A percentile compares a stretch with the other conserved stretches of the same genome.
Conservation (phyloP, 345 rosid genomes). For the Chamaenerion angustifolium region DNA sequence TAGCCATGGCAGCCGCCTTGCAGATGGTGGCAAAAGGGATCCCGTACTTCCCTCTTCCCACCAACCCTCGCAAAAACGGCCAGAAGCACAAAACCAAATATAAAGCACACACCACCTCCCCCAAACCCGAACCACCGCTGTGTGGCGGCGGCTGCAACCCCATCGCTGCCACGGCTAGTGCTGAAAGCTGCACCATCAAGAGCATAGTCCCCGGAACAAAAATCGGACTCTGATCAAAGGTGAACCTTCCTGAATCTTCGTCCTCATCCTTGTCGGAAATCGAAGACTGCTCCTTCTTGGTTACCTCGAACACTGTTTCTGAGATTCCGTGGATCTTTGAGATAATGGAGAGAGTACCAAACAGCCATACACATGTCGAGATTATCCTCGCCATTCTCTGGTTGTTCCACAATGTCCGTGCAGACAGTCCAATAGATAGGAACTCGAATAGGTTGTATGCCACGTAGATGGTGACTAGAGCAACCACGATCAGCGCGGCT, state of each 20-base stretch:
- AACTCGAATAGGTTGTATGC: conserved; percentile 18
- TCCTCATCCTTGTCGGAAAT: conserved; percentile 4
- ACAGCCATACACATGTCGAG: conserved; percentile 25
- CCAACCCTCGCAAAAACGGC: conserved; percentile 40
- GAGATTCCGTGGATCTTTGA: conserved; percentile 36
- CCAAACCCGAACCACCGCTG: conserved; percentile 14
- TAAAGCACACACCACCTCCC: conserved; percentile 24
- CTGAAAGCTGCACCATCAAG: conserved; percentile 27
- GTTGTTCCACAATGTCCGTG: conserved; percentile 34
- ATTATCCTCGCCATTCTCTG: conserved; percentile 19
- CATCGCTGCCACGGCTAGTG: conserved; percentile 9
- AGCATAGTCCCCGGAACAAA: conserved; percentile 45
- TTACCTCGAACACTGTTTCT: conserved; percentile 32
- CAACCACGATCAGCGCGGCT: conserved; percentile 7
- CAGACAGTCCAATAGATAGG: conserved; percentile 11
- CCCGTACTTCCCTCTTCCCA: conserved; percentile 44
- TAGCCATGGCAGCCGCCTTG: conserved; percentile 26
- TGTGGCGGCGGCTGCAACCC: conserved; percentile 8
- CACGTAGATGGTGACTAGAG: conserved; percentile 13
- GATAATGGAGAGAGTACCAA: conserved; percentile 16
- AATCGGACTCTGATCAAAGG: conserved; percentile 27
- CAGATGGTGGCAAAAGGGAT: conserved; percentile 40
- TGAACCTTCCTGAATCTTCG: conserved; percentile 12
- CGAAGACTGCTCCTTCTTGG: conserved; percentile 33
- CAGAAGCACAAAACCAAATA: conserved; percentile 27